phyloP scores from a whole-genome alignment of 768 basidiomycete genomes.

The Antrodiella citrinella region DNA sequence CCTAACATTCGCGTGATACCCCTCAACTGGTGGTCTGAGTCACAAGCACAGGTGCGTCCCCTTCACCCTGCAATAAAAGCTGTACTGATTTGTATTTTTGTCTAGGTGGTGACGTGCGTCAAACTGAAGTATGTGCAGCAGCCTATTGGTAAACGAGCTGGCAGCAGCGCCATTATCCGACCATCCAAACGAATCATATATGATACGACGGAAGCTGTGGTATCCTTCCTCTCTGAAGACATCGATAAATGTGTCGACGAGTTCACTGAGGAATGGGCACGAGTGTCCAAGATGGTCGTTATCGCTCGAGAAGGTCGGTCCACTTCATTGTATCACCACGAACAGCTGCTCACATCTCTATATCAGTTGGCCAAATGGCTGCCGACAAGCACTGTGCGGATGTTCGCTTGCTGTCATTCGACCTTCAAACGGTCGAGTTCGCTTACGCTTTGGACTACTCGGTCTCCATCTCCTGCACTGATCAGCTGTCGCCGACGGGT shows the following conservation, averaged over 20 bases:
- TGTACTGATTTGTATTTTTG: constrained; percentile 1
- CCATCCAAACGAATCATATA: constrained; percentile 86
- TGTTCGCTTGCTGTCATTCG: constrained; percentile 80
- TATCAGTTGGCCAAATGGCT: constrained; percentile 74
- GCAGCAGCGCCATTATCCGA: constrained; percentile 53
- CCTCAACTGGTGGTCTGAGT: constrained; percentile 86
- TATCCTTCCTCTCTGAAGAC: constrained; percentile 81
- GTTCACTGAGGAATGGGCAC: constrained; percentile 88
- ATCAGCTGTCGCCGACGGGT: constrained; percentile 60
- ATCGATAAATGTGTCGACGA: constrained; percentile 85
- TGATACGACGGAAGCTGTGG: constrained; percentile 80
- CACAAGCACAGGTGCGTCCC: constrained; percentile 44
- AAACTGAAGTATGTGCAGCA: constrained; percentile 88
- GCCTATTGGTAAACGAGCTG: constrained; percentile 64
- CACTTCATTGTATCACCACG: background rate
- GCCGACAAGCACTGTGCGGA: constrained; percentile 64
- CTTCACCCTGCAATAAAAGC: background rate
- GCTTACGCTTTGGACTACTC: constrained; percentile 71
- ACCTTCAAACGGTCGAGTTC: constrained; percentile 88
- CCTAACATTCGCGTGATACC: constrained; percentile 86
- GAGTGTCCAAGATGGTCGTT: constrained; percentile 89
- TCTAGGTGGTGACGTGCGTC: constrained; percentile 78
- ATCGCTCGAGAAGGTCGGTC: constrained; percentile 81
- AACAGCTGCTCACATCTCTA: background rate
- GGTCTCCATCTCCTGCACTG: constrained; percentile 70